Percentiles rank a stretch among this genome's conserved stretches.
Evolutionary conservation across 2,329 filamentous ascomycete species (phyloP).

Genomic region (Coniochaeta sp.): DNA sequence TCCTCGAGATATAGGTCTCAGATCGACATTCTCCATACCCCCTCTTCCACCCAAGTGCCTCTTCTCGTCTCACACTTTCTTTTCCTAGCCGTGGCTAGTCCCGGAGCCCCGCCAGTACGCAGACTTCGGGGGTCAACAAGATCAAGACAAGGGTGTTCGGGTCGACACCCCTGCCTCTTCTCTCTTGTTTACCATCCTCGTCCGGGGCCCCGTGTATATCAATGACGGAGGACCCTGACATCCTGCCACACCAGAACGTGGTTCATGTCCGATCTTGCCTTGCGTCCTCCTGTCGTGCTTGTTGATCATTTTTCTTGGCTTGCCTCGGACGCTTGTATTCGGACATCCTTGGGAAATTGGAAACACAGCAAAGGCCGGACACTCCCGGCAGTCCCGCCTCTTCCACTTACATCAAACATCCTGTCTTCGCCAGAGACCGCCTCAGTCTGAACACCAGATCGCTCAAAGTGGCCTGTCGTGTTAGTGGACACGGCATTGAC

Average conservation of each 20-base stretch:
- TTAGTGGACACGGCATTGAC: neutral
- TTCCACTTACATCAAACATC: constrained; percentile 1
- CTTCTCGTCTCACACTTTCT: neutral
- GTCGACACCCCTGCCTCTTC: neutral
- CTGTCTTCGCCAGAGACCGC: neutral
- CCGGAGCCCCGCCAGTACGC: neutral
- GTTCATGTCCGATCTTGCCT: neutral
- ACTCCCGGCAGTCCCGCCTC: neutral
- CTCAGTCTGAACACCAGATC: neutral
- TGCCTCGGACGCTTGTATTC: neutral
- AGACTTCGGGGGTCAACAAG: neutral
- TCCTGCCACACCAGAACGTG: neutral
- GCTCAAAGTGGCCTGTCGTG: neutral
- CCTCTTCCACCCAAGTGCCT: neutral
- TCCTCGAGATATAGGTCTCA: neutral
- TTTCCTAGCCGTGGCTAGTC: neutral
- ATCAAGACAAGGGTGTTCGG: neutral
- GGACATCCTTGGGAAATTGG: neutral
- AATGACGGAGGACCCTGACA: neutral
- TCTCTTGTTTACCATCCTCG: too few relatives aligned
- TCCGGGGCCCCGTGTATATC: neutral
- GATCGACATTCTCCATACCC: neutral
- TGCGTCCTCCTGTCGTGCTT: neutral
- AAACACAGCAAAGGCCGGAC: neutral
- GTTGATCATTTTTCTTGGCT: neutral